Conservation (phyloP, 208 protist species). For the Leishmania arabica region DNA sequence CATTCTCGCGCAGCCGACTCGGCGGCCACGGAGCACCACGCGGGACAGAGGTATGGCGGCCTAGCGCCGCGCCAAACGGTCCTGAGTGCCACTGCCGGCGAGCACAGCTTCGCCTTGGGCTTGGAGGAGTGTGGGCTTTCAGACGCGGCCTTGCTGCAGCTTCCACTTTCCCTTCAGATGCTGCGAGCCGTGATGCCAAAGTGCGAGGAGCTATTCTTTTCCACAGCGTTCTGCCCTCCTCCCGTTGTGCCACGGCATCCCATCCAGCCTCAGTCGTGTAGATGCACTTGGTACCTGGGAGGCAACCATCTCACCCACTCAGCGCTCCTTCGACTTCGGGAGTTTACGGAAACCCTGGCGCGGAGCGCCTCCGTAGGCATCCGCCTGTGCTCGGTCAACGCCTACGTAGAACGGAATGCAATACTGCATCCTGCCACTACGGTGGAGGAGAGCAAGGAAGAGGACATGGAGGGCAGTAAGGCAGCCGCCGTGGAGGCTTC, state of each 20-base stretch:
- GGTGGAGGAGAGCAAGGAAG: neutral
- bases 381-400: neutral
- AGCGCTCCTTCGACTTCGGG: constrained; percentile 11
- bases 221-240: neutral
- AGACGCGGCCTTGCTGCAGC: constrained; percentile 4
- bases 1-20: neutral
- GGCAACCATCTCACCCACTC: constrained; percentile 13
- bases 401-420: constrained; percentile 33
- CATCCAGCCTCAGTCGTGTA: too few species aligned
- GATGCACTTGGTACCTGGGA: constrained; percentile 18
- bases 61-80: neutral
- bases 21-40: neutral
- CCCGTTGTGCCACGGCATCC: neutral
- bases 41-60: neutral
- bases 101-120: neutral
- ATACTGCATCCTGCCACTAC: constrained; percentile 2
- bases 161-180: neutral
- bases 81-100: neutral
- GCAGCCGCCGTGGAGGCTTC: too few species aligned
- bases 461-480: neutral
- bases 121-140: constrained; percentile 16
- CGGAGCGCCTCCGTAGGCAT: neutral
- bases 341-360: neutral
- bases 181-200: neutral
- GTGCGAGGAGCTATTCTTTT: neutral